A percentile compares a stretch with the other conserved stretches of the same genome.
phyloP scores from a whole-genome alignment of 768 basidiomycete species.

The Mycena galericulata region DNA sequence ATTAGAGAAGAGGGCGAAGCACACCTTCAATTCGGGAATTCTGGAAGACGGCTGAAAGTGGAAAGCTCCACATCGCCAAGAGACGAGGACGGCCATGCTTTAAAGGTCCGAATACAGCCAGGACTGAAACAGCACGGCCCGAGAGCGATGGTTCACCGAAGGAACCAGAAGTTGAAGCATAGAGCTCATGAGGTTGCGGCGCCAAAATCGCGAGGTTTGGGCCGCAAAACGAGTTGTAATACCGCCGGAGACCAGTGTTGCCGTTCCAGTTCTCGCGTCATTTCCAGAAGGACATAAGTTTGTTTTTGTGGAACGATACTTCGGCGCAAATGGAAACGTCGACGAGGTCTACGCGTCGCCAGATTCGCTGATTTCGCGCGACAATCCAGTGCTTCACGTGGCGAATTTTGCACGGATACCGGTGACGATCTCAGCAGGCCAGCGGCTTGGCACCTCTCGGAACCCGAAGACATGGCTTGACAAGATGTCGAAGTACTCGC shows the following conservation, averaged over 20 bases:
- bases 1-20: slow-evolving; percentile 28
- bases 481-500: background rate
- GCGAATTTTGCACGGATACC: slow-evolving; percentile 6
- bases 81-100: slow-evolving; percentile 13
- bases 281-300: background rate
- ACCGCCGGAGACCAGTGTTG: slow-evolving; percentile 22
- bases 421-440: slow-evolving; percentile 18
- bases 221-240: slow-evolving; percentile 22
- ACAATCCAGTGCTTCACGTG: background rate
- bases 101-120: background rate
- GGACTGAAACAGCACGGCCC: background rate
- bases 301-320: slow-evolving; percentile 28
- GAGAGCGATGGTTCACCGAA: background rate
- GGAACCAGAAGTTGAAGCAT: slow-evolving; percentile 6
- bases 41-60: slow-evolving; percentile 4
- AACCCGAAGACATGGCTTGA: slow-evolving; percentile 32
- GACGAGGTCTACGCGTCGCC: slow-evolving; percentile 18
- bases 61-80: background rate
- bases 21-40: slow-evolving; percentile 5
- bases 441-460: slow-evolving; percentile 19
- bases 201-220: slow-evolving; percentile 15
- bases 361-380: slow-evolving; percentile 27
- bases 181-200: background rate
- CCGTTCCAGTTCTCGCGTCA: slow-evolving; percentile 3
- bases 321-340: slow-evolving; percentile 8